Percentiles rank a stretch among this genome's conserved stretches.
Conservation (phyloP, 1,284 basidiomycete species). For the Pseudozyma sp. region DNA sequence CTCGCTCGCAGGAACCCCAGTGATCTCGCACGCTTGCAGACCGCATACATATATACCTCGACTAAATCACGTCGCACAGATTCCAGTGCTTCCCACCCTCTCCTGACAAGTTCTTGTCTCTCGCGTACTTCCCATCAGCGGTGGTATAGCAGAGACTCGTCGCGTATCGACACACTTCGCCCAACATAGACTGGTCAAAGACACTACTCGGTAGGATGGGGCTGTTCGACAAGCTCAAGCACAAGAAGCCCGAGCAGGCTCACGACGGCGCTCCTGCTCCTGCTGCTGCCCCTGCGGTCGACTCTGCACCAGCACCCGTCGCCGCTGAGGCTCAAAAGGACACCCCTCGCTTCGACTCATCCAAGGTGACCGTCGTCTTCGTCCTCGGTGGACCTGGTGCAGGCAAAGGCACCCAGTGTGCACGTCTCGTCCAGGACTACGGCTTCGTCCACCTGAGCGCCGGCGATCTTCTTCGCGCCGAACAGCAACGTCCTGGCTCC, state of each 20-base stretch:
- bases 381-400: slow-evolving; percentile 97
- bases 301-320: neutral
- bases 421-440: slow-evolving; percentile 85
- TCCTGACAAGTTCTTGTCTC: slow-evolving; percentile 3
- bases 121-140: slow-evolving; percentile 8
- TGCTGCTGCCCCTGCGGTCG: slow-evolving; percentile 9
- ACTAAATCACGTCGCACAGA: neutral
- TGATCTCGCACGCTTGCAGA: neutral
- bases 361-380: slow-evolving; percentile 88
- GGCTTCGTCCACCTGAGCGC: slow-evolving; percentile 95
- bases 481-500: slow-evolving; percentile 88
- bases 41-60: neutral
- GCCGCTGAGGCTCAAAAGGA: slow-evolving; percentile 18
- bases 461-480: slow-evolving; percentile 93
- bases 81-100: neutral
- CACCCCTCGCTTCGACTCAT: slow-evolving; percentile 75
- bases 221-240: slow-evolving; percentile 50
- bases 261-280: slow-evolving; percentile 1
- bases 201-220: slow-evolving; percentile 53
- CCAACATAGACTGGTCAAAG: slow-evolving; percentile 51
- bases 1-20: slow-evolving; percentile 51
- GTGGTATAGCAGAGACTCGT: slow-evolving; percentile 20
- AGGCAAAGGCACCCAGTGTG: slow-evolving; percentile 97
- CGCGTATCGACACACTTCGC: slow-evolving; percentile 27
- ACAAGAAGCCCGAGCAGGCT: slow-evolving; percentile 31